Evolutionary conservation across 371 early-diverging fungal species (phyloP).

Genomic region (Lichtheimia hyalospora): DNA sequence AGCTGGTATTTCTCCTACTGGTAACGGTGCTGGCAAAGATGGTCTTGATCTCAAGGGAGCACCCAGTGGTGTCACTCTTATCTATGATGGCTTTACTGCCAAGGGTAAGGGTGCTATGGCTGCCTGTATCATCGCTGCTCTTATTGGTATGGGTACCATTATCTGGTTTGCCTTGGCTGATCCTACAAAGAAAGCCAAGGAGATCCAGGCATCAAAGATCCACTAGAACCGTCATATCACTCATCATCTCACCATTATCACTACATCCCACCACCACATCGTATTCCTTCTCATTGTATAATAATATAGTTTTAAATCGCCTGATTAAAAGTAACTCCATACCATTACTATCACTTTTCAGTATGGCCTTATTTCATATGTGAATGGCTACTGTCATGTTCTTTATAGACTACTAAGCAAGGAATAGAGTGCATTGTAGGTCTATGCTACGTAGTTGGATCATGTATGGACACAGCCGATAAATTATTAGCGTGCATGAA

Average conservation of each 20-base stretch:
- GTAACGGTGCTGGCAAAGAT: constrained; percentile 71
- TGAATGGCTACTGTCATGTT: too few species aligned
- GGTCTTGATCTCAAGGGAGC: constrained; percentile 56
- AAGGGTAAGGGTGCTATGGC: constrained; percentile 72
- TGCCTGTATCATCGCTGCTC: constrained; percentile 65
- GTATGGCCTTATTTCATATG: too few species aligned
- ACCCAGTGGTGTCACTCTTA: constrained; percentile 51
- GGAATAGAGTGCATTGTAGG: too few species aligned
- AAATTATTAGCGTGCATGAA: too few species aligned
- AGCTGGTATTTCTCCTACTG: constrained; percentile 51
- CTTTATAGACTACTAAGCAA: too few species aligned
- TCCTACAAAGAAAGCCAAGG: constrained; percentile 25
- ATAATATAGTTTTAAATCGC: too few species aligned
- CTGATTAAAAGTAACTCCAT: too few species aligned
- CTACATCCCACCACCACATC: not conserved
- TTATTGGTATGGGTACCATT: constrained; percentile 54
- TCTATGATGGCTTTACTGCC: constrained; percentile 56
- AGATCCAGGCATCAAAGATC: not conserved
- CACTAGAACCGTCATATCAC: not conserved
- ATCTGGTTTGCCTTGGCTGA: constrained; percentile 41
- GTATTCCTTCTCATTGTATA: too few species aligned
- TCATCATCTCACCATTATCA: not conserved
- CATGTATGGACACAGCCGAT: too few species aligned
- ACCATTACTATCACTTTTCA: too few species aligned
- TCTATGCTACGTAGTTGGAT: too few species aligned